phyloP scores from a whole-genome alignment of 345 rosid genomes.

The Dipteronia dyeriana region DNA sequence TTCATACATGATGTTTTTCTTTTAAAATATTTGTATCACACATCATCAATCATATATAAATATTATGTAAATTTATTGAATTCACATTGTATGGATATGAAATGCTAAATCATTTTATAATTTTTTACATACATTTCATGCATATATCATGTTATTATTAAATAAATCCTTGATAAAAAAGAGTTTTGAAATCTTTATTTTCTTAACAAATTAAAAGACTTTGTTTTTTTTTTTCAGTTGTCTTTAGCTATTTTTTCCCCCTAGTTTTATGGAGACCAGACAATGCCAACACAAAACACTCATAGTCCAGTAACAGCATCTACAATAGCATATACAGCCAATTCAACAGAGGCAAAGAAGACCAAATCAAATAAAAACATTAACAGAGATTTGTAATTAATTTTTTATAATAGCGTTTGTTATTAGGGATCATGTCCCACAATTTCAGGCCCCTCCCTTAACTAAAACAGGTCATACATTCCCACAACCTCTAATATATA shows the following conservation, averaged over 20 bases:
- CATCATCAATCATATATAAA: no score
- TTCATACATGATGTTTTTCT: not conserved
- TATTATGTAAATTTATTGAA: no score
- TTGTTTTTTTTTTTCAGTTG: no score
- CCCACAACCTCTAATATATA: conserved; percentile 5
- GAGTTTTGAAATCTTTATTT: no score
- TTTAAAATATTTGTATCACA: not conserved
- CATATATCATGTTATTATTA: no score
- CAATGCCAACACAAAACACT: not conserved
- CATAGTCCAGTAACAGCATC: not conserved
- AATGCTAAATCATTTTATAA: no score
- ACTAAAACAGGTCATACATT: not conserved
- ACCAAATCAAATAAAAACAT: not conserved
- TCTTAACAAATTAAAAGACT: no score
- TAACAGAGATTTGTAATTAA: not conserved
- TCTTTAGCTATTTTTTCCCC: no score
- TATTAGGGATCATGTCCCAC: not conserved
- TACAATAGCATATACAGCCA: not conserved
- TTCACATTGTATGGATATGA: no score
- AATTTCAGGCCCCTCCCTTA: not conserved
- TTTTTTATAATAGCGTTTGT: not conserved
- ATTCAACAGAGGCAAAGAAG: not conserved
- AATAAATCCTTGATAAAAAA: no score
- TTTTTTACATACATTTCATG: no score
- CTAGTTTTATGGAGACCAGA: not conserved